These are phyloP conservation scores for Hypholoma fasciculare DNA, from an alignment of 768 basidiomycete species.

Conservation along the genomic window DNA sequence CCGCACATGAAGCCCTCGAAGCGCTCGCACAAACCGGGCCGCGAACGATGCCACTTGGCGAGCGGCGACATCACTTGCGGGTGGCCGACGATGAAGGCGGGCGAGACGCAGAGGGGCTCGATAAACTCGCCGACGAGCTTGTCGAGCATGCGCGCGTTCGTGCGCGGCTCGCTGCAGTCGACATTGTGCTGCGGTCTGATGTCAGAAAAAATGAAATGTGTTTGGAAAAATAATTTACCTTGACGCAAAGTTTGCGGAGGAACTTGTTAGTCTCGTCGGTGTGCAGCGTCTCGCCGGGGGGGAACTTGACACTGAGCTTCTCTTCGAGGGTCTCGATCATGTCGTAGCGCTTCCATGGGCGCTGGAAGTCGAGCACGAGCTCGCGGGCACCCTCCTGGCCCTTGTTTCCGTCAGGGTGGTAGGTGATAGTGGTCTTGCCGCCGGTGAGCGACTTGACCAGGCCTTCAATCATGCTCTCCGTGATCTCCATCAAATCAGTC, in stretches of 20 bases:
- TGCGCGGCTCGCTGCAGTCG: conserved; percentile 94
- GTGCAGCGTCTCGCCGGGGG: conserved; percentile 87
- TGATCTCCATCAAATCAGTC: conserved; percentile 98
- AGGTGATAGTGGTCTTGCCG: conserved; percentile 76
- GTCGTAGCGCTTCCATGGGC: conserved; percentile 98
- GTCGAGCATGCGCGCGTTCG: conserved; percentile 94
- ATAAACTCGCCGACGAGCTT: conserved; percentile 99
- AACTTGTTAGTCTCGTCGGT: conserved; percentile 88
- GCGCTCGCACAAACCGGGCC: conserved; percentile 95
- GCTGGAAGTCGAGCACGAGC: conserved; percentile 81
- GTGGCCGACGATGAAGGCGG: conserved; percentile 97
- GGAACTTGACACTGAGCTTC: conserved; percentile 91
- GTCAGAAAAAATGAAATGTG: not conserved
- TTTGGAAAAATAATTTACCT: conserved; percentile 52
- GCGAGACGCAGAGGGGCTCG: conserved; percentile 94
- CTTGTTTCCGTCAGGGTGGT: conserved; percentile 94
- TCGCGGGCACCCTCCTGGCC: conserved; percentile 60
- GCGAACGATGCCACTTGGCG: conserved; percentile 97
- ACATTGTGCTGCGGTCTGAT: conserved; percentile 73
- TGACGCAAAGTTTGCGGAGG: conserved; percentile 77
- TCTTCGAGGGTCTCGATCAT: conserved; percentile 97
- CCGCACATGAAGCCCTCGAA: conserved; percentile 99
- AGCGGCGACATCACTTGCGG: conserved; percentile 99
- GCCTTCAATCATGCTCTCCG: conserved; percentile 87
- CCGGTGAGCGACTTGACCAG: conserved; percentile 86